These are phyloP conservation scores for Phellopilus nigrolimitatus DNA, from an alignment of 1,284 basidiomycete species.

Conservation along the genomic window DNA sequence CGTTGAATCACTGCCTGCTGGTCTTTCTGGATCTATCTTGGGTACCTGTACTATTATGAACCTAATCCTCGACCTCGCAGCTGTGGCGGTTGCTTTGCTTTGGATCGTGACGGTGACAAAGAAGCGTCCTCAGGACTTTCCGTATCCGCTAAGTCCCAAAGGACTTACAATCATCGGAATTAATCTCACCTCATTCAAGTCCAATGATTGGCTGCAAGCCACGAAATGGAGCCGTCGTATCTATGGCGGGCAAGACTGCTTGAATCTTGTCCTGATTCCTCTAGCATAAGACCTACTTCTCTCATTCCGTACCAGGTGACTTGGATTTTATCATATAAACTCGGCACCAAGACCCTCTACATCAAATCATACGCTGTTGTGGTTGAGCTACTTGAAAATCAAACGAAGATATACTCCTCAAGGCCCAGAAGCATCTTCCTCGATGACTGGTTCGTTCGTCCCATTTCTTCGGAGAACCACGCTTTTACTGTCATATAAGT, in stretches of 20 bases:
- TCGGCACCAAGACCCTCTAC: too few species aligned
- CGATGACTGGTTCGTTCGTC: neutral
- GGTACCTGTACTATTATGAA: too few species aligned
- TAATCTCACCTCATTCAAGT: slow-evolving; percentile 1
- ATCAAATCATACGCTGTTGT: slow-evolving; percentile 3
- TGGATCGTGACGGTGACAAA: neutral
- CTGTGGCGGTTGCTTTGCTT: neutral
- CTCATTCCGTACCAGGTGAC: neutral
- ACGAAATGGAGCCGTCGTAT: slow-evolving; percentile 9
- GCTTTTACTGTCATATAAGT: too few species aligned
- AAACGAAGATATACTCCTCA: too few species aligned
- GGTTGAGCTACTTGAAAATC: neutral
- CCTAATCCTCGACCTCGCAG: neutral
- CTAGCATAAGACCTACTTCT: too few species aligned
- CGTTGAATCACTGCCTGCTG: too few species aligned
- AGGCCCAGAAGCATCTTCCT: neutral
- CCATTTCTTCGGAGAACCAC: neutral
- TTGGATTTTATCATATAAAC: too few species aligned
- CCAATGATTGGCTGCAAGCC: slow-evolving; percentile 12
- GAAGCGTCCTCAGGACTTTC: neutral
- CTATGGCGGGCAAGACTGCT: slow-evolving; percentile 4
- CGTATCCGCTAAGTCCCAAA: slow-evolving; percentile 3
- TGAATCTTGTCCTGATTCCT: too few species aligned
- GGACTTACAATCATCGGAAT: slow-evolving; percentile 14
- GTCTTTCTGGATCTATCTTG: too few species aligned